Evolutionary conservation across 345 rosid genomes (phyloP).

Genomic region (Gossypium turneri): DNA sequence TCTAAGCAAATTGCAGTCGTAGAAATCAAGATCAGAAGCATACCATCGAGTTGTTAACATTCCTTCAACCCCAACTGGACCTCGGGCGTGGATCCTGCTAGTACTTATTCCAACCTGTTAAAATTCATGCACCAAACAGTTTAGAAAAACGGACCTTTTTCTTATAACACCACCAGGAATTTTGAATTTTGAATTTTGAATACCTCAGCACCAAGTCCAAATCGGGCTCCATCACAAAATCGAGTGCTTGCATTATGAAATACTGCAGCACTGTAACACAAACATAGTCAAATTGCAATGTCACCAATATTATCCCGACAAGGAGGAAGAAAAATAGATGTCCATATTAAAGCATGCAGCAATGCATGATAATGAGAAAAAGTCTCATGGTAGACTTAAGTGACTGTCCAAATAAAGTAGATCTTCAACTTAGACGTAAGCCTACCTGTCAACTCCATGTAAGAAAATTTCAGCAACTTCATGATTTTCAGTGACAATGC

Average conservation of each 20-base stretch:
- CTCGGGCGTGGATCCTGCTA: conserved; percentile 71
- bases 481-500: conserved; percentile 43
- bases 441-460: conserved; percentile 45
- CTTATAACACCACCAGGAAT: not conserved
- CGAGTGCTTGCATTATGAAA: conserved; percentile 77
- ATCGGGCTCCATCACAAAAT: conserved; percentile 73
- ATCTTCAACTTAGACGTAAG: not conserved
- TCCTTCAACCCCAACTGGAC: conserved; percentile 82
- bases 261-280: conserved; percentile 60
- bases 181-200: not conserved
- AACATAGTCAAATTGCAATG: not conserved
- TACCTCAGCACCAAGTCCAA: conserved; percentile 88
- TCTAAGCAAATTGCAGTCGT: not conserved
- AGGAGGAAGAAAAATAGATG: not conserved
- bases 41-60: conserved; percentile 70
- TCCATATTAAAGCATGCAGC: not conserved
- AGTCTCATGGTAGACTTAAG: not conserved
- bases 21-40: not conserved
- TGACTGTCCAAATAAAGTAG: not conserved
- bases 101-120: conserved; percentile 71
- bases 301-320: not conserved
- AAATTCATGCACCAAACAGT: conserved; percentile 2
- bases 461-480: conserved; percentile 43
- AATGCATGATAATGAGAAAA: not conserved
- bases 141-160: not conserved